Base-by-base conservation (phyloP, 73 alveolate species). In the Symbiodinium pilosum region DNA sequence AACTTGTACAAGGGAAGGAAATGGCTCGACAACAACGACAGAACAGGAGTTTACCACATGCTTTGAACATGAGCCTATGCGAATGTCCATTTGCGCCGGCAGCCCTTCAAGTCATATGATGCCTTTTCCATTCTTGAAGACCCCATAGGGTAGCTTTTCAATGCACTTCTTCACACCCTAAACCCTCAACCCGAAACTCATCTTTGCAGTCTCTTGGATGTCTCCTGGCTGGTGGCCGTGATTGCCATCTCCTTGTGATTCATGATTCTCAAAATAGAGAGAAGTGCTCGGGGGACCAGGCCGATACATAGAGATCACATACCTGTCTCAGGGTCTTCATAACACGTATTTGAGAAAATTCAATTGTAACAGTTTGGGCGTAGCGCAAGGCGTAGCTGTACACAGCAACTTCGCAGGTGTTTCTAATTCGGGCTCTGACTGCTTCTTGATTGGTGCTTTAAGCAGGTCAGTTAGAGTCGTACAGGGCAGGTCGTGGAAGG, bases 181-280 rank as follows among this genome's bases (percentile, higher is more conserved):
- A 11, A 16, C 64, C 64, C 64, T 11, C 7, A 47, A 47, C 64
- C 64, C 16, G 24, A 47, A 47, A 47, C 64, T 11, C 64, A n/a
- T n/a, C n/a, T n/a, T n/a, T n/a, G 64, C 64, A 47, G 16, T 11
- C 64, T 47, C 64, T n/a, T n/a, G n/a, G n/a, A n/a, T n/a, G n/a
- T 30, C 36, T 8, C 77, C 77, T 64, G 77, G 77, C 77, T 64
- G 38, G 77, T 64, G 77, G 77, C 77, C 77, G 77, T 16, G 77
- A 64, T 18, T 30, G 77, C 77, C 77, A 64, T 64, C 28, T 64
- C 77, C 77, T 64, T 36, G 28, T 21, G 77, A 24, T 1, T 24
- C 71, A 30, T 30, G 26, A 54, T 21, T 30, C 1, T 6, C 30
- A 30, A 12, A 16, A 47, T 16, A 54, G n/a, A 24, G n/a, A 14